phyloP scores from a whole-genome alignment of 2,329 filamentous ascomycete genomes.

The Torrubiella hemipterigena region DNA sequence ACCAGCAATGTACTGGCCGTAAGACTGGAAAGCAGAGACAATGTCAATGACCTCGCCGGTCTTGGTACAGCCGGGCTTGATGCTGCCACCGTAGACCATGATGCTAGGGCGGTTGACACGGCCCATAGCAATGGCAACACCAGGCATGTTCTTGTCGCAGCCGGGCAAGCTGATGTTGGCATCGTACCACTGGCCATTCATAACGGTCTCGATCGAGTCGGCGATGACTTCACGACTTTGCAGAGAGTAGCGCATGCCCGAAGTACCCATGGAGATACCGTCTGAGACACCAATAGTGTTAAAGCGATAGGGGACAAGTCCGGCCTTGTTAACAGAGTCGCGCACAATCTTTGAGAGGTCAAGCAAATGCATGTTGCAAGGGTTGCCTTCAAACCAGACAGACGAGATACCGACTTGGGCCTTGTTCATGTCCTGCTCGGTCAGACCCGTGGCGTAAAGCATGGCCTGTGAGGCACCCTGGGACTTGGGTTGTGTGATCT shows the following conservation, averaged over 20 bases:
- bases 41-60: conserved; percentile 77
- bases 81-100: conserved; percentile 97
- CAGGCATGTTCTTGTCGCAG: conserved; percentile 99
- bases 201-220: conserved; percentile 97
- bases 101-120: conserved; percentile 86
- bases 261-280: conserved; percentile 96
- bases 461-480: conserved; percentile 98
- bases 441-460: conserved; percentile 90
- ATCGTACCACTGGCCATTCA: conserved; percentile 98
- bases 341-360: conserved; percentile 70
- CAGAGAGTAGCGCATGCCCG: conserved; percentile 89
- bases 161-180: conserved; percentile 93
- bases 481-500: conserved; percentile 93
- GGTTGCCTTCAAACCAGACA: conserved; percentile 96
- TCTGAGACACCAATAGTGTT: conserved; percentile 98
- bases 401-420: conserved; percentile 96
- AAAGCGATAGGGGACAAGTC: conserved; percentile 89
- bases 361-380: conserved; percentile 98
- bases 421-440: conserved; percentile 82
- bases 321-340: conserved; percentile 52
- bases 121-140: conserved; percentile 86
- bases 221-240: conserved; percentile 95
- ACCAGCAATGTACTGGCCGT: conserved; percentile 86
- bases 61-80: conserved; percentile 76
- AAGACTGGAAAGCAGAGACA: conserved; percentile 94